Percentiles rank a stretch among this genome's conserved stretches.
phyloP scores from a whole-genome alignment of 164 flowering plant species.

The Taxillus chinensis region DNA sequence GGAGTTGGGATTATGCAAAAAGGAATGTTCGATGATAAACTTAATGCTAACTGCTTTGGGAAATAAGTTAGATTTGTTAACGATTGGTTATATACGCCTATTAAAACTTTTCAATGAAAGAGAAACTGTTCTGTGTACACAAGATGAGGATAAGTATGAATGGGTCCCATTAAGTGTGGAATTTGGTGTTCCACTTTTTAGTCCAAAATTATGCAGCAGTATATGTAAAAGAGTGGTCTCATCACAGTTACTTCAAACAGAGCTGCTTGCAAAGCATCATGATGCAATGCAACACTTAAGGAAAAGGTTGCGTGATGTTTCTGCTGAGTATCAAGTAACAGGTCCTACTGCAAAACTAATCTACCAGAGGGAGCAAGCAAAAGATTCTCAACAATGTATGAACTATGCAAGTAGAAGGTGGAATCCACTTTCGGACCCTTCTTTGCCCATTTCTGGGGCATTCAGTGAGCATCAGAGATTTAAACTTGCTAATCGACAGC shows the following conservation, averaged over 20 bases:
- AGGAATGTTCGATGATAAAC: slow-evolving; percentile 46
- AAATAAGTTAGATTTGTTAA: slow-evolving; percentile 55
- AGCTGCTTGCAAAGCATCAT: slow-evolving; percentile 58
- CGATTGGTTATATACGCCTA: slow-evolving; percentile 84
- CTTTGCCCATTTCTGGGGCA: slow-evolving; percentile 85
- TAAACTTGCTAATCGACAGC: slow-evolving; percentile 73
- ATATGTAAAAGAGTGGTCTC: slow-evolving; percentile 75
- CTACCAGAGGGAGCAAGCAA: slow-evolving; percentile 65
- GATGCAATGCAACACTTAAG: slow-evolving; percentile 77
- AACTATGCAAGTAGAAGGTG: slow-evolving; percentile 96
- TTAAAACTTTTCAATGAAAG: slow-evolving; percentile 65
- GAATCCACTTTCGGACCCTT: slow-evolving; percentile 87
- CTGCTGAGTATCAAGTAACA: slow-evolving; percentile 79
- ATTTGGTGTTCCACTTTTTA: slow-evolving; percentile 90
- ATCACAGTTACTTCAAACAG: slow-evolving; percentile 76
- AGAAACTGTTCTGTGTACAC: slow-evolving; percentile 41
- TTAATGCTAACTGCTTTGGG: slow-evolving; percentile 41
- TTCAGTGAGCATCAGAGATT: slow-evolving; percentile 64
- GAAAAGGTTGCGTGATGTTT: slow-evolving; percentile 64
- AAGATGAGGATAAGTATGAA: slow-evolving; percentile 62
- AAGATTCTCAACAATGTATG: slow-evolving; percentile 46
- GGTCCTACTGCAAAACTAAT: slow-evolving; percentile 85
- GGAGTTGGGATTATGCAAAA: slow-evolving; percentile 52
- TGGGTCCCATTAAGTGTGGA: slow-evolving; percentile 93
- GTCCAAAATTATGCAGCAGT: slow-evolving; percentile 73